Conservation (phyloP, 2,329 filamentous ascomycete species). For the Fusarium stilboides region DNA sequence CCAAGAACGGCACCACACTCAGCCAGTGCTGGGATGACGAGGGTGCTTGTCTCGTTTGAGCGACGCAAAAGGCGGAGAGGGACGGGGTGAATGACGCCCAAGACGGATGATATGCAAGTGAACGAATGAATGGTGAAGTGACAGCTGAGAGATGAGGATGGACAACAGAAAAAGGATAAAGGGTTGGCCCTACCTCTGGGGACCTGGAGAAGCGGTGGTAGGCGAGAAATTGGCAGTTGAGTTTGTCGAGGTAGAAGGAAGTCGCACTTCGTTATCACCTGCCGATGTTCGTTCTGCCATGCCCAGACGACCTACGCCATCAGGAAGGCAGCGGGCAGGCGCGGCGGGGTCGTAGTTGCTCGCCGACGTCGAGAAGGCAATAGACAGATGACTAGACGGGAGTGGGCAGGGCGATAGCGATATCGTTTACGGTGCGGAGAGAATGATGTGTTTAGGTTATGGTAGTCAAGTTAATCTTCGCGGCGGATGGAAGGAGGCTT, state of each 20-base stretch:
- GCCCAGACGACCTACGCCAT: constrained; percentile 76
- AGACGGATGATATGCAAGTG: constrained; percentile 1
- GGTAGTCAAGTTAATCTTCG: not conserved
- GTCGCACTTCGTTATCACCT: constrained; percentile 71
- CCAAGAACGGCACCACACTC: constrained; percentile 37
- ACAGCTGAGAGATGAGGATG: constrained; percentile 34
- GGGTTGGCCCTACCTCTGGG: constrained; percentile 49
- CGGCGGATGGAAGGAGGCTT: constrained; percentile 14
- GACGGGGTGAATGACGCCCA: constrained; percentile 21
- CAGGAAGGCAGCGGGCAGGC: constrained; percentile 62
- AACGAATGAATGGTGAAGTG: constrained; percentile 3
- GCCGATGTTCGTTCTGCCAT: constrained; percentile 75
- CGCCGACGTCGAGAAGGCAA: constrained; percentile 39
- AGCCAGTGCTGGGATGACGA: constrained; percentile 41
- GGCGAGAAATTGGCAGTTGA: constrained; percentile 49
- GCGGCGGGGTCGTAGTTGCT: constrained; percentile 47
- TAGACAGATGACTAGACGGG: constrained; percentile 32
- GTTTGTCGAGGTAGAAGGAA: constrained; percentile 60
- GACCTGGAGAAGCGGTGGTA: constrained; percentile 42
- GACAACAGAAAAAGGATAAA: constrained; percentile 37
- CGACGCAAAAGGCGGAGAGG: constrained; percentile 23
- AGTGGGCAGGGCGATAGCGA: constrained; percentile 28
- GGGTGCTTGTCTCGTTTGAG: constrained; percentile 24
- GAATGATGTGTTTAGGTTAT: constrained; percentile 6
- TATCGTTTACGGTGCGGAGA: constrained; percentile 35